Percentiles rank a stretch among this genome's conserved stretches.
phyloP scores from a whole-genome alignment of 2,329 filamentous ascomycete genomes.

The Penicillium sp. region DNA sequence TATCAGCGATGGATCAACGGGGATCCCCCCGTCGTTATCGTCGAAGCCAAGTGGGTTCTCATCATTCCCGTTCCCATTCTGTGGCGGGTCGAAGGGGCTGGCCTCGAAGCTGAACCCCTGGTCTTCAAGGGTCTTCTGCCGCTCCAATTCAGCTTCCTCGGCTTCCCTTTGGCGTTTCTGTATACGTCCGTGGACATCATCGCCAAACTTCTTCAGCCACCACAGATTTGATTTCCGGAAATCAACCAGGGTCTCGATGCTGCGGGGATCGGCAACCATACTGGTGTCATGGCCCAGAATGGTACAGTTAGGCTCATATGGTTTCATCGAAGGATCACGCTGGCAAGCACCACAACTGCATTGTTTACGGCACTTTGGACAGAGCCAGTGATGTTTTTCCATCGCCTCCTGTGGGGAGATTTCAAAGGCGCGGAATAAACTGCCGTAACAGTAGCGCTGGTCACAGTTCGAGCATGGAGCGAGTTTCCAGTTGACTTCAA shows the following conservation, averaged over 20 bases:
- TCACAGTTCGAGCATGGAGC: constrained; percentile 75
- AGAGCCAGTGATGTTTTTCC: constrained; percentile 79
- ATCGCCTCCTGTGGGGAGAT: constrained; percentile 79
- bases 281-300: constrained; percentile 87
- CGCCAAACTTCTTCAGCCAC: constrained; percentile 68
- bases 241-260: constrained; percentile 85
- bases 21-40: constrained; percentile 31
- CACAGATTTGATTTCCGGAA: constrained; percentile 83
- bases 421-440: constrained; percentile 86
- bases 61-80: neutral
- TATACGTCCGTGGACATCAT: constrained; percentile 46
- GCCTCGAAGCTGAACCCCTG: constrained; percentile 42
- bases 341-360: constrained; percentile 85
- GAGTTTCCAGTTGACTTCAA: constrained; percentile 80
- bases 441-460: constrained; percentile 86
- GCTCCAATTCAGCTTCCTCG: constrained; percentile 37
- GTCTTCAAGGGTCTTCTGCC: constrained; percentile 46
- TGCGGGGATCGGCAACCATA: constrained; percentile 84
- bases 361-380: constrained; percentile 78
- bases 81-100: constrained; percentile 1
- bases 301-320: constrained; percentile 84
- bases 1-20: constrained; percentile 45
- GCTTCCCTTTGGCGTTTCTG: constrained; percentile 53
- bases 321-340: constrained; percentile 63
- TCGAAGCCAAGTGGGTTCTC: neutral